Conservation (phyloP, 371 early-diverging fungal species). For the Apophysomyces sp. region DNA sequence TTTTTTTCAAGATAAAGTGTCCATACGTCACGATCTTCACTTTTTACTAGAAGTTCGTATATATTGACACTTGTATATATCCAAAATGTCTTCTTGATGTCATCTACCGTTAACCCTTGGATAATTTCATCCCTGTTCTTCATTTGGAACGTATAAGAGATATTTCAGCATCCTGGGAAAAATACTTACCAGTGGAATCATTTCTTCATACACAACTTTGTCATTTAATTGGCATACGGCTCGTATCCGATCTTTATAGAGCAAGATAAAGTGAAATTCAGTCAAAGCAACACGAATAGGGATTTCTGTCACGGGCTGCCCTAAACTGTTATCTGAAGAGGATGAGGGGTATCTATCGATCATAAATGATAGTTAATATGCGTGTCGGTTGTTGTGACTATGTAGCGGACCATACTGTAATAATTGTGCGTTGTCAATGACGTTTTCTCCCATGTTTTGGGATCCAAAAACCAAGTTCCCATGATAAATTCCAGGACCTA, state of each 20-base stretch:
- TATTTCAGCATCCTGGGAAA: not conserved
- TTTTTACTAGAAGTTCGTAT: slow-evolving; percentile 81
- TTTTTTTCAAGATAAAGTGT: slow-evolving; percentile 70
- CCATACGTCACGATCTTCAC: slow-evolving; percentile 93
- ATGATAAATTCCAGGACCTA: slow-evolving; percentile 71
- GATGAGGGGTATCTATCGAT: slow-evolving; percentile 48
- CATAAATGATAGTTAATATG: not conserved
- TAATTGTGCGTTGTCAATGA: slow-evolving; percentile 70
- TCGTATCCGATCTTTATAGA: slow-evolving; percentile 67
- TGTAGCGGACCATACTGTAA: slow-evolving; percentile 51
- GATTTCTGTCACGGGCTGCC: slow-evolving; percentile 36
- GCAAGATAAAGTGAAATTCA: slow-evolving; percentile 80
- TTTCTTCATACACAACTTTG: slow-evolving; percentile 76
- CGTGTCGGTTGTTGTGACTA: slow-evolving; percentile 1
- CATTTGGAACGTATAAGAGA: not conserved
- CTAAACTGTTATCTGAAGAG: slow-evolving; percentile 34
- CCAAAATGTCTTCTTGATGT: slow-evolving; percentile 81
- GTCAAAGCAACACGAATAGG: slow-evolving; percentile 77
- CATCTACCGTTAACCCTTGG: slow-evolving; percentile 67
- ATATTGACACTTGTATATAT: slow-evolving; percentile 73
- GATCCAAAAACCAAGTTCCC: slow-evolving; percentile 74
- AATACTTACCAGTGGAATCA: slow-evolving; percentile 57
- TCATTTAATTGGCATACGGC: slow-evolving; percentile 75
- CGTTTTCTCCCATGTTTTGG: slow-evolving; percentile 68
- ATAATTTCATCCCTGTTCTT: slow-evolving; percentile 52